Percentiles rank a stretch among this genome's conserved stretches.
These are phyloP conservation scores for Acorus gramineus DNA, from an alignment of 106 monocot genomes.

Conservation along the genomic window DNA sequence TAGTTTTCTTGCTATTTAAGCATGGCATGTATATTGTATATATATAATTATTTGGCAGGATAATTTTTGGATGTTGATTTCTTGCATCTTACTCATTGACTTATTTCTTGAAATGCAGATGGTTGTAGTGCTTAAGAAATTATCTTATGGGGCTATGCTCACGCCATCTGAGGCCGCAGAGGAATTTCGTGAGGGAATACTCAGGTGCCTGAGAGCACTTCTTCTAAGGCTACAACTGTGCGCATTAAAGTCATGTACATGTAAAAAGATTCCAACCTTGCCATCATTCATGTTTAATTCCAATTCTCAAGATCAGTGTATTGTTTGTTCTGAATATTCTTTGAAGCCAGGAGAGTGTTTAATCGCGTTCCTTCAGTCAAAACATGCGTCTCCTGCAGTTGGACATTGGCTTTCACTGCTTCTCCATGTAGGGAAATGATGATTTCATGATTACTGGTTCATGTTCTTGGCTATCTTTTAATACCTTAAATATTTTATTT, in stretches of 20 bases:
- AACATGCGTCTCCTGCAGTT: constrained; percentile 81
- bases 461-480: too few relatives aligned
- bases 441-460: background rate
- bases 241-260: constrained; percentile 37
- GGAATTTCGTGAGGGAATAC: constrained; percentile 70
- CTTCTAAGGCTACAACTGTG: constrained; percentile 60
- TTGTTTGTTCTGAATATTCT: constrained; percentile 6
- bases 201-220: constrained; percentile 68
- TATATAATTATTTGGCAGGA: too few relatives aligned
- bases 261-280: constrained; percentile 27
- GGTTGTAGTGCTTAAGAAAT: constrained; percentile 75
- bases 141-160: constrained; percentile 74
- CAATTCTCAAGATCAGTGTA: constrained; percentile 2
- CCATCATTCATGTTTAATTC: constrained; percentile 3
- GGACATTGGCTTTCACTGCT: constrained; percentile 95
- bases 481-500: background rate
- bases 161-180: constrained; percentile 68
- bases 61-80: background rate
- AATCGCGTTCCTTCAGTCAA: constrained; percentile 75
- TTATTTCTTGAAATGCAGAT: constrained; percentile 38
- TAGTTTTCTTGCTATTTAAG: too few relatives aligned
- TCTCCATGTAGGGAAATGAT: constrained; percentile 54
- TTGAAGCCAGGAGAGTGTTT: constrained; percentile 56
- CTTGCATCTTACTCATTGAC: background rate
- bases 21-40: background rate